phyloP scores from a whole-genome alignment of 495 filamentous ascomycete species.

The Aspergillus leporis region DNA sequence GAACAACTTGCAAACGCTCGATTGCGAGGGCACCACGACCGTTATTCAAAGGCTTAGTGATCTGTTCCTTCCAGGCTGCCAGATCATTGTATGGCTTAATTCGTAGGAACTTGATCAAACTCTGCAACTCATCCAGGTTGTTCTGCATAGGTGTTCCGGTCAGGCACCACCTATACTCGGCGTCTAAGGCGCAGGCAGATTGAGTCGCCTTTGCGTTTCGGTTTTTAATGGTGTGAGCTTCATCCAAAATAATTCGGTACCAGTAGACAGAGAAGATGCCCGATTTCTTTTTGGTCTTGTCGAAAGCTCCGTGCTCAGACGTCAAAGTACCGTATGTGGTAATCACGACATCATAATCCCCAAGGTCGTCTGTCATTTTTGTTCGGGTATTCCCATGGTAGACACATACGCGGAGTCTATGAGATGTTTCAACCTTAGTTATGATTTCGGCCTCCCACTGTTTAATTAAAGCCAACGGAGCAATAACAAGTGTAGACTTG shows the following conservation, averaged over 20 bases:
- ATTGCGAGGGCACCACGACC: constrained; percentile 88
- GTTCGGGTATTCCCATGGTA: constrained; percentile 88
- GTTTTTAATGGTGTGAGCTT: constrained; percentile 98
- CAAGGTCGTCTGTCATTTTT: constrained; percentile 71
- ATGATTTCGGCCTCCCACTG: constrained; percentile 96
- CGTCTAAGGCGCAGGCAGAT: constrained; percentile 75
- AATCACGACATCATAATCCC: constrained; percentile 91
- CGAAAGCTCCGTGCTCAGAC: constrained; percentile 76
- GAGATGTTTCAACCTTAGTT: constrained; percentile 66
- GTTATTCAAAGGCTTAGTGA: constrained; percentile 80
- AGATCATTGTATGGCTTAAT: constrained; percentile 88
- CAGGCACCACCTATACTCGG: constrained; percentile 91
- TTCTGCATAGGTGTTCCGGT: constrained; percentile 98
- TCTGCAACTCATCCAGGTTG: constrained; percentile 95
- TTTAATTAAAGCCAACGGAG: constrained; percentile 92
- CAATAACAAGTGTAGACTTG: constrained; percentile 85
- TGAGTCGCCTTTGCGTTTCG: constrained; percentile 92
- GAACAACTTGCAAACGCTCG: constrained; percentile 72
- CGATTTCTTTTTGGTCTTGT: constrained; percentile 60
- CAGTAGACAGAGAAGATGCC: constrained; percentile 91
- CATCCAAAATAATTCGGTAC: constrained; percentile 94
- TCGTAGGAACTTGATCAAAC: constrained; percentile 86
- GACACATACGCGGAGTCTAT: constrained; percentile 74
- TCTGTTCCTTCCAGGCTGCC: constrained; percentile 81
- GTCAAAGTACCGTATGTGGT: constrained; percentile 95